Percentiles rank a stretch among this genome's conserved stretches.
These are phyloP conservation scores for Auricularia auricula-judae DNA, from an alignment of 768 basidiomycete species.

Conservation along the genomic window DNA sequence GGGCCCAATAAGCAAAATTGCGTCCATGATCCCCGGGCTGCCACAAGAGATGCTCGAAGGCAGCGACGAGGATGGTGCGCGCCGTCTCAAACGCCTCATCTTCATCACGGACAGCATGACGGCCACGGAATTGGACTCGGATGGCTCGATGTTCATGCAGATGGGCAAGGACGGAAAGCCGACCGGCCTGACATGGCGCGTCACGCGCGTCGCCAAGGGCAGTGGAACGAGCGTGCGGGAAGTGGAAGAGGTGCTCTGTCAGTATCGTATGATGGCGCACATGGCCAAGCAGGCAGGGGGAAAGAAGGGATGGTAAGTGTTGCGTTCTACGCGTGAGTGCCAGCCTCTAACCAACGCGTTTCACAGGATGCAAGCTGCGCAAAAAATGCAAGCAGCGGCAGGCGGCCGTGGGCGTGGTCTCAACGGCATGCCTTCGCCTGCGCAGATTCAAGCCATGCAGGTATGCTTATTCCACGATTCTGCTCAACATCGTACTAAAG, in stretches of 20 bases:
- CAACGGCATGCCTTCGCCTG: conserved; percentile 83
- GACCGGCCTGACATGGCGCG: conserved; percentile 78
- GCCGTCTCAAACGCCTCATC: conserved; percentile 93
- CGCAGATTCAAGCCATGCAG: conserved; percentile 86
- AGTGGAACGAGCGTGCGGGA: conserved; percentile 92
- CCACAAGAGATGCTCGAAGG: conserved; percentile 85
- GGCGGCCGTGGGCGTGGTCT: conserved; percentile 80
- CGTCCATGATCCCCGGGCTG: conserved; percentile 96
- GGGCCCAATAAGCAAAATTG: conserved; percentile 98
- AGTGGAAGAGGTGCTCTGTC: conserved; percentile 94
- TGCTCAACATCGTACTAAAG: not conserved
- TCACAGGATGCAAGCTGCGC: conserved; percentile 59
- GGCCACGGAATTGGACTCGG: conserved; percentile 84
- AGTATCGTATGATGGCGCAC: conserved; percentile 97
- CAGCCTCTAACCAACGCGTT: conserved; percentile 21
- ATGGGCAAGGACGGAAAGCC: conserved; percentile 75
- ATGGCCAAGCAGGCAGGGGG: conserved; percentile 98
- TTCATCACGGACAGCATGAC: conserved; percentile 99
- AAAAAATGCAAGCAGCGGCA: conserved; percentile 84
- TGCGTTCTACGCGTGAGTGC: conserved; percentile 22
- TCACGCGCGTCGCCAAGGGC: conserved; percentile 81
- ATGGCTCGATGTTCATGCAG: conserved; percentile 86
- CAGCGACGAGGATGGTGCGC: conserved; percentile 84
- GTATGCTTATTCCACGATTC: conserved; percentile 33
- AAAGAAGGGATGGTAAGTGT: conserved; percentile 71